These are phyloP conservation scores for Aleurites moluccanus DNA, from an alignment of 441 rosid species.

Conservation along the genomic window DNA sequence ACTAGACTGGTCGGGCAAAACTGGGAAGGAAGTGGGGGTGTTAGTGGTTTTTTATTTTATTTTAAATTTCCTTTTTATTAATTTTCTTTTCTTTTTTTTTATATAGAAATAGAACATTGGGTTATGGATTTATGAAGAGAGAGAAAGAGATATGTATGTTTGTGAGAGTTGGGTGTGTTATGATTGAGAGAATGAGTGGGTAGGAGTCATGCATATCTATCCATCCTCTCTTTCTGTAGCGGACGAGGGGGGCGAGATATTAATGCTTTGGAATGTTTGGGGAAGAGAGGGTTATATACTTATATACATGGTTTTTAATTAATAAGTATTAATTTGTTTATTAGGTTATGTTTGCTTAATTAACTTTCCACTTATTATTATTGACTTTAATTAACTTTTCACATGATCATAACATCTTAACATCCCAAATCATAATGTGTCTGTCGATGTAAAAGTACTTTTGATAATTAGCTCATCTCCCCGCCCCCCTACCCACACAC, in stretches of 20 bases:
- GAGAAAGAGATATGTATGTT: background rate
- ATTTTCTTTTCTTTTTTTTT: background rate
- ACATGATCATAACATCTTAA: background rate
- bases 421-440: slow-evolving; percentile 1
- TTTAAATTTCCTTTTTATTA: background rate
- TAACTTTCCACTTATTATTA: background rate
- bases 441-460: background rate
- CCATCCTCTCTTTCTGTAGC: slow-evolving; percentile 41
- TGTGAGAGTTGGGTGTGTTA: slow-evolving; percentile 19
- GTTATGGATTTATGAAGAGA: slow-evolving; percentile 14
- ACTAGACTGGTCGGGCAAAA: slow-evolving; percentile 54
- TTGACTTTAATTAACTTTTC: background rate
- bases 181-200: slow-evolving; percentile 69
- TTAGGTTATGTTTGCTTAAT: no score
- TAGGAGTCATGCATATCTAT: slow-evolving; percentile 32
- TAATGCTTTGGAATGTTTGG: slow-evolving; percentile 43
- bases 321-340: no score
- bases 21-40: slow-evolving; percentile 29
- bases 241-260: slow-evolving; percentile 51
- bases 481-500: no score
- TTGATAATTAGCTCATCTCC: background rate
- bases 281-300: no score
- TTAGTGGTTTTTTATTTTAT: background rate
- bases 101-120: slow-evolving; percentile 2
- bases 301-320: background rate